Evolutionary conservation across 495 filamentous ascomycete species (phyloP), one percentile per base, ranked within the genome.

Genomic region (Penicillium mononematosum): DNA sequence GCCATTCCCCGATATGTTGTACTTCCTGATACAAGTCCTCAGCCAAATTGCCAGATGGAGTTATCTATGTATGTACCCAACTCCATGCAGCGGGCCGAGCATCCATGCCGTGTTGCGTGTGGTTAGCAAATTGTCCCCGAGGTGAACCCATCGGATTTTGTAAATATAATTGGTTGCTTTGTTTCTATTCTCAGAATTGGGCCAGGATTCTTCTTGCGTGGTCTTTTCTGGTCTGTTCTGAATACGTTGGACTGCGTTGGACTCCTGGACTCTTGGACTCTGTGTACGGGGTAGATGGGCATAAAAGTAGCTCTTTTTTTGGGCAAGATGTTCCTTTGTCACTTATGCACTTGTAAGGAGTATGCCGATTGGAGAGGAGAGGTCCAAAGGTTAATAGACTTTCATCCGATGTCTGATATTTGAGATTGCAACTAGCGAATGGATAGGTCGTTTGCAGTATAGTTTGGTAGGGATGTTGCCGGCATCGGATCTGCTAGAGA

Each of bases 71-170:
- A 56, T 56, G 39, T 54, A 56, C 53, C 56, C 50, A 60, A 55
- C 31, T 56, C 31, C 46, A 56, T 68, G 60, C 58, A 61, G 46
- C 58, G 58, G 66, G 60, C 66, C 60, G 63, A 66, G 36, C 25
- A 66, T 61, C 60, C 66, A 56, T 61, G 66, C 32, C 12, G 42
- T 47, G 43, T 55, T 22, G 29, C 53, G 27, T 29, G 31, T 45
- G 22, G 53, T 51, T 14, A 36, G 19, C 27, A 29, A 47, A 55
- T 47, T 24, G 32, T 17, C 24, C 36, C 44, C 39, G n/a, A 17
- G 50, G n/a, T 36, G 27, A 54, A 45, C 12, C 22, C 14, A 14
- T 36, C 12, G 12, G 8, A 38, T 16, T 16, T 16, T 11, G 20
- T 27, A 45, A 25, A 34, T 41, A 20, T 47, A 22, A 41, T 24